phyloP scores from a whole-genome alignment of 2,329 filamentous ascomycete species.

The Cladosporium colombiae region DNA sequence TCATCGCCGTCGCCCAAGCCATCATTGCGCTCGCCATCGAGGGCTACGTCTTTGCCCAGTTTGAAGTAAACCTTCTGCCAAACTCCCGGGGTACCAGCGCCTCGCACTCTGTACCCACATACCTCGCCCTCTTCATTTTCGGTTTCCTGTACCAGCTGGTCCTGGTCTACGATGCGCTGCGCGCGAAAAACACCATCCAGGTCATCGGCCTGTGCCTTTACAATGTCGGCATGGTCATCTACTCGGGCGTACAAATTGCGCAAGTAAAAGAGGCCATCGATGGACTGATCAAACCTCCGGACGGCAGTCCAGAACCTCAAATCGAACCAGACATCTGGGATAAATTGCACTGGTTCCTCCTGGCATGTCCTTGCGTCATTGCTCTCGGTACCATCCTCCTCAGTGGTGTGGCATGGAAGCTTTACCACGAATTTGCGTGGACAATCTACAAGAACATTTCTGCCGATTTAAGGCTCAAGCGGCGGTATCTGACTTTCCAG shows the following conservation, averaged over 20 bases:
- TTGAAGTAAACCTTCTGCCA: conserved; percentile 63
- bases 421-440: conserved; percentile 99
- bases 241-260: conserved; percentile 88
- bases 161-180: conserved; percentile 88
- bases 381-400: conserved; percentile 72
- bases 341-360: conserved; percentile 71
- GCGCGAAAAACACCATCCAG: conserved; percentile 97
- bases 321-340: conserved; percentile 63
- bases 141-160: conserved; percentile 91
- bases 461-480: conserved; percentile 94
- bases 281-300: conserved; percentile 43
- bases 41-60: conserved; percentile 85
- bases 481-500: conserved; percentile 94
- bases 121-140: conserved; percentile 95
- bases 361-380: conserved; percentile 84
- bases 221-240: conserved; percentile 88
- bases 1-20: conserved; percentile 73
- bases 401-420: conserved; percentile 81
- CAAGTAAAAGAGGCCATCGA: conserved; percentile 77
- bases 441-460: conserved; percentile 99
- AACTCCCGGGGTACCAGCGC: conserved; percentile 38
- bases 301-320: conserved; percentile 38
- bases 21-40: conserved; percentile 80
- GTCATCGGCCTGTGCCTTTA: conserved; percentile 92
- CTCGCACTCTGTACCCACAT: conserved; percentile 79